Evolutionary conservation across 2,329 filamentous ascomycete species (phyloP).

Genomic region (Venturia effusa): DNA sequence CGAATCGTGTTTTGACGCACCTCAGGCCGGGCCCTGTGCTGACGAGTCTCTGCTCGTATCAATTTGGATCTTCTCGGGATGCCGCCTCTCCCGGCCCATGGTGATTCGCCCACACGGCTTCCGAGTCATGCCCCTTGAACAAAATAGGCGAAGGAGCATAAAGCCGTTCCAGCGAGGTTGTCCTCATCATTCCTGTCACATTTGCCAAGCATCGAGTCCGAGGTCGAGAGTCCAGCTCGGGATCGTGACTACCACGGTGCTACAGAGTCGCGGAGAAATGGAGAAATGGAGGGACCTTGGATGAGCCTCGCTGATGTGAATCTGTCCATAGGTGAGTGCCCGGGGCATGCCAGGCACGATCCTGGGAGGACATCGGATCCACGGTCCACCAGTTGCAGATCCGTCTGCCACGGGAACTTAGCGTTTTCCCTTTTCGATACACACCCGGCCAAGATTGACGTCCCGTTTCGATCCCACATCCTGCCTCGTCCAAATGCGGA

Average conservation of each 20-base stretch:
- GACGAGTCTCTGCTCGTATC: neutral
- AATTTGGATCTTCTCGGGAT: neutral
- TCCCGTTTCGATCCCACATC: constrained; percentile 1
- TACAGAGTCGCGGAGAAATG: neutral
- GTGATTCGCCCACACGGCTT: neutral
- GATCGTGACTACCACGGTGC: neutral
- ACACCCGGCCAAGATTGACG: neutral
- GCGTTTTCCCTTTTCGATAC: neutral
- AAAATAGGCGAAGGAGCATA: neutral
- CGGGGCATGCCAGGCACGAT: neutral
- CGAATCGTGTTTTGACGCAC: neutral
- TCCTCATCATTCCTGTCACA: neutral
- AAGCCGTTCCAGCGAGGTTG: neutral
- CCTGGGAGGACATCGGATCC: neutral
- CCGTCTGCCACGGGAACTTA: neutral
- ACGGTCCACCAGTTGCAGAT: neutral
- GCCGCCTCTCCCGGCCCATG: neutral
- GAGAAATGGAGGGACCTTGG: neutral
- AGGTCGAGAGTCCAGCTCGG: neutral
- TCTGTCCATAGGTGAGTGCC: neutral
- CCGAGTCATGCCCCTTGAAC: neutral
- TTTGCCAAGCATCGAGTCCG: neutral
- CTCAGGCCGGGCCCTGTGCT: neutral
- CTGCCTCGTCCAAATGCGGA: neutral
- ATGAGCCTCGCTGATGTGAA: too few relatives aligned